Conservation (phyloP, 2,329 filamentous ascomycete species). For the Byssothecium circinans region DNA sequence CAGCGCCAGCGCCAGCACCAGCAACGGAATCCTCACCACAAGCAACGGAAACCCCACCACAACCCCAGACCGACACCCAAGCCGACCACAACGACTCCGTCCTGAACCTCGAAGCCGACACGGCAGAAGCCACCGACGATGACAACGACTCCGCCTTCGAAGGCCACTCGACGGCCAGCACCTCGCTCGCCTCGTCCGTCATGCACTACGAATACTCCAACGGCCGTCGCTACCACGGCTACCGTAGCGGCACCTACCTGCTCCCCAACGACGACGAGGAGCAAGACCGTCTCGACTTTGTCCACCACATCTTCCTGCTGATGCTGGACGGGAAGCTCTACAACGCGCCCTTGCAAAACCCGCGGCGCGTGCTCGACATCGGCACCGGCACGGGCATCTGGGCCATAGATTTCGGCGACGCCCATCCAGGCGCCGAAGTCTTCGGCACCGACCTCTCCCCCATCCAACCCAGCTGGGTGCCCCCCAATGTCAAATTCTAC, state of each 20-base stretch:
- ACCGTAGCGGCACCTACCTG: conserved; percentile 38
- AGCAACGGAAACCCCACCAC: neutral
- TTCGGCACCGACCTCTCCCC: conserved; percentile 42
- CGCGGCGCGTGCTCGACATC: conserved; percentile 37
- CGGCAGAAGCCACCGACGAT: conserved; percentile 18
- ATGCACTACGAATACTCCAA: conserved; percentile 44
- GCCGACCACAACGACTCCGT: conserved; percentile 27
- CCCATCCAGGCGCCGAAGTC: conserved; percentile 37
- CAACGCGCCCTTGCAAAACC: conserved; percentile 30
- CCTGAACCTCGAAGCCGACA: conserved; percentile 33
- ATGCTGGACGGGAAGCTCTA: conserved; percentile 42
- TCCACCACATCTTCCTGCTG: conserved; percentile 43
- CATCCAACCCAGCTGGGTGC: conserved; percentile 44
- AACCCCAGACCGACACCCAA: conserved; percentile 1
- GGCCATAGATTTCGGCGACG: conserved; percentile 45
- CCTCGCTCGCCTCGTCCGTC: conserved; percentile 41
- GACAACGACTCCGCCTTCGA: conserved; percentile 39
- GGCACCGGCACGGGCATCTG: conserved; percentile 47
- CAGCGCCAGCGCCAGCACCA: conserved; percentile 1
- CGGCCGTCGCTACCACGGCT: conserved; percentile 44
- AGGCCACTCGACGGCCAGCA: conserved; percentile 27
- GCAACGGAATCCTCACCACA: neutral
- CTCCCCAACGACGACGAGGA: conserved; percentile 45
- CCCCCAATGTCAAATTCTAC: conserved; percentile 46
- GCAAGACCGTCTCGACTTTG: conserved; percentile 43